A percentile compares a stretch with the other conserved stretches of the same genome.
phyloP scores from a whole-genome alignment of 2,329 filamentous ascomycete genomes.

The Aspergillus luchuensis region DNA sequence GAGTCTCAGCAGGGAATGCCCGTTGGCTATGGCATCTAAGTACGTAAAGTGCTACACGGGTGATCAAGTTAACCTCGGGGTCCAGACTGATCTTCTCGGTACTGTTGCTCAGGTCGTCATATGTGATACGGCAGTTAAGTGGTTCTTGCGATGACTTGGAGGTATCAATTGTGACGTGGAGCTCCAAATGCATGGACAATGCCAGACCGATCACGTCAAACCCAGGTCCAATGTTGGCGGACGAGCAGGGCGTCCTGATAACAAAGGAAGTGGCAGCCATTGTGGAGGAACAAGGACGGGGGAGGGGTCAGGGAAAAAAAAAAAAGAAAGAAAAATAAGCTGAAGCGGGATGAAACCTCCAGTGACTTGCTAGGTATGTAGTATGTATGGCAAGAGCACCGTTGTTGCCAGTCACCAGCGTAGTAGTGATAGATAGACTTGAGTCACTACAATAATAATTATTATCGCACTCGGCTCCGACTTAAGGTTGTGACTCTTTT shows the following conservation, averaged over 20 bases:
- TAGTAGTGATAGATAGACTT: background rate
- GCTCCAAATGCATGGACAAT: slow-evolving; percentile 88
- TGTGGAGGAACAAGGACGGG: slow-evolving; percentile 6
- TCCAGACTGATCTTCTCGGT: slow-evolving; percentile 75
- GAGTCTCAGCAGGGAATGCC: slow-evolving; percentile 79
- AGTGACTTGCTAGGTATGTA: background rate
- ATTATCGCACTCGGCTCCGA: background rate
- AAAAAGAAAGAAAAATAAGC: background rate
- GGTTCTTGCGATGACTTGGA: slow-evolving; percentile 43
- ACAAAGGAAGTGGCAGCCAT: slow-evolving; percentile 55
- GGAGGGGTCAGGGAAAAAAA: background rate
- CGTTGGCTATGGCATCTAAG: slow-evolving; percentile 87
- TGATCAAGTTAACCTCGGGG: slow-evolving; percentile 88
- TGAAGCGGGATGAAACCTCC: background rate
- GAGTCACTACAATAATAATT: background rate
- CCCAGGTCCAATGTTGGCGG: slow-evolving; percentile 94
- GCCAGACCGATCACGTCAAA: slow-evolving; percentile 97
- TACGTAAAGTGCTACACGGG: slow-evolving; percentile 90
- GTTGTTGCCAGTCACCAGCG: background rate
- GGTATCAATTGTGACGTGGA: slow-evolving; percentile 75
- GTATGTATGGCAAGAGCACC: background rate
- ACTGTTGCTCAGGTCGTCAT: slow-evolving; percentile 78
- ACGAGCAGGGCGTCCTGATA: slow-evolving; percentile 87
- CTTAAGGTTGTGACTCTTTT: slow-evolving; percentile 1
- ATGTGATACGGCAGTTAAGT: slow-evolving; percentile 78